phyloP scores from a whole-genome alignment of 176 grass and related monocot species.

The Carex kokanica region DNA sequence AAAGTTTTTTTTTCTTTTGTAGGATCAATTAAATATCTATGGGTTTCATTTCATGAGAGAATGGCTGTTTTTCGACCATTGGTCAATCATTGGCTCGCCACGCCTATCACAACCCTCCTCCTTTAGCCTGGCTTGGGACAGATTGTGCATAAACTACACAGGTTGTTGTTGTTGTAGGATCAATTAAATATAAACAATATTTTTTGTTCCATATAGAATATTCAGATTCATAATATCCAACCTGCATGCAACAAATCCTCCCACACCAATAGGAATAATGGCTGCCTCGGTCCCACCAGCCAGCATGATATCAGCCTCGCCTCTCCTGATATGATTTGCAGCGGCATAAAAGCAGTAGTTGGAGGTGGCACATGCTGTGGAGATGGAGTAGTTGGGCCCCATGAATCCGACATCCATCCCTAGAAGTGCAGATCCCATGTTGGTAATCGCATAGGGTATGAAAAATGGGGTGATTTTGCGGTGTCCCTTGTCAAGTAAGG shows the following conservation, averaged over 20 bases:
- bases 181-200: no score
- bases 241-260: slow-evolving; percentile 84
- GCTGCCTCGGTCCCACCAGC: slow-evolving; percentile 95
- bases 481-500: slow-evolving; percentile 87
- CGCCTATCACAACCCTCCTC: no score
- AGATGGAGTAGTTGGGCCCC: slow-evolving; percentile 97
- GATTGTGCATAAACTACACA: no score
- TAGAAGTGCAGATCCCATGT: slow-evolving; percentile 93
- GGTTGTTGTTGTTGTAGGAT: no score
- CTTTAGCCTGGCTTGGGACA: no score
- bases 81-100: no score
- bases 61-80: no score
- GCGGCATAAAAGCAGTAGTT: slow-evolving; percentile 98
- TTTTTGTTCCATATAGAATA: background rate
- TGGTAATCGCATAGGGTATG: slow-evolving; percentile 96
- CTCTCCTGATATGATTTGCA: slow-evolving; percentile 91
- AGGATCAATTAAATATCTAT: no score
- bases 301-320: slow-evolving; percentile 89
- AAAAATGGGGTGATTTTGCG: slow-evolving; percentile 97
- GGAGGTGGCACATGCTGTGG: slow-evolving; percentile 95
- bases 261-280: slow-evolving; percentile 97
- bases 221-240: background rate
- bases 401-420: slow-evolving; percentile 98
- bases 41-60: no score
- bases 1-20: no score